Conservation (phyloP, 1,139 yeast genomes). For the Saccharomyces hybrid region DNA sequence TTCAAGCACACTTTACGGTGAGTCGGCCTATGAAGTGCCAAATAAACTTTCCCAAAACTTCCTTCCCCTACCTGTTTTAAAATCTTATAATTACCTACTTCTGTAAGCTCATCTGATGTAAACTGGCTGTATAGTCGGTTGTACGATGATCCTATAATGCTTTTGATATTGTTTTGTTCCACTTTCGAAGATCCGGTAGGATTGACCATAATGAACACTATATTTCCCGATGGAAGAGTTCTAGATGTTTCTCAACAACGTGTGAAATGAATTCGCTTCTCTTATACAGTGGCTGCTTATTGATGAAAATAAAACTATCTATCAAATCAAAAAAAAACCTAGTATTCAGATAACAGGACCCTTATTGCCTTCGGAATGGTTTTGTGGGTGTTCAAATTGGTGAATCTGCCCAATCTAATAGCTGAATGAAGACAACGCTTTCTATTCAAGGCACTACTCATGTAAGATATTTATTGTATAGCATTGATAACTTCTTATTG, state of each 20-base stretch:
- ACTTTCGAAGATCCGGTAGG: slow-evolving; percentile 11
- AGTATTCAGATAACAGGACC: background rate
- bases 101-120: slow-evolving; percentile 44
- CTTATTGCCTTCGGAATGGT: background rate
- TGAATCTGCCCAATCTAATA: no score
- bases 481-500: background rate
- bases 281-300: background rate
- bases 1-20: slow-evolving; percentile 76
- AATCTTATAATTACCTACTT: slow-evolving; percentile 73
- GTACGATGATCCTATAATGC: slow-evolving; percentile 50
- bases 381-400: no score
- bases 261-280: background rate
- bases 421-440: no score
- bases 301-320: background rate
- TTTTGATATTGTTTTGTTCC: slow-evolving; percentile 29
- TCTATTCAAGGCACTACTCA: background rate
- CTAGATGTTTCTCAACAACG: background rate
- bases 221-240: background rate
- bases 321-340: background rate
- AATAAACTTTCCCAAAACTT: slow-evolving; percentile 83
- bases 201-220: background rate
- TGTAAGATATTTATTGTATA: background rate
- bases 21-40: slow-evolving; percentile 71
- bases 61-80: slow-evolving; percentile 77
- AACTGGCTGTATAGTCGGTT: slow-evolving; percentile 53